A percentile compares a stretch with the other conserved stretches of the same genome.
phyloP scores from a whole-genome alignment of 257 asterid genomes.

The Ocimum tenuiflorum region DNA sequence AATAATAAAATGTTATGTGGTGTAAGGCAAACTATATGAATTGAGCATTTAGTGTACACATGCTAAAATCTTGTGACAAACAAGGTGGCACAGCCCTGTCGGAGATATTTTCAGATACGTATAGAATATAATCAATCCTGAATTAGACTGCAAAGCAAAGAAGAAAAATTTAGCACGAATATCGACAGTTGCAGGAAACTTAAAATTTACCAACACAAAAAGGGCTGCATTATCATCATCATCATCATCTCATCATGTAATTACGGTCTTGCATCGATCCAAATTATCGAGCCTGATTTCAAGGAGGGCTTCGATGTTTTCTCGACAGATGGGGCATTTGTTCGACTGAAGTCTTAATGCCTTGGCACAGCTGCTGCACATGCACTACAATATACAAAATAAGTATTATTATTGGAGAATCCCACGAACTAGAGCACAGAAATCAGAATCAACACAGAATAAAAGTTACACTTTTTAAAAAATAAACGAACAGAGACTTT shows the following conservation, averaged over 20 bases:
- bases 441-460: background rate
- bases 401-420: background rate
- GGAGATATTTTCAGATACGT: conserved; percentile 19
- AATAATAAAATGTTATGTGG: conserved; percentile 21
- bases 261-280: conserved; percentile 20
- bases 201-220: conserved; percentile 17
- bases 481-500: background rate
- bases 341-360: conserved; percentile 60
- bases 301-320: conserved; percentile 46
- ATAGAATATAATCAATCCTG: conserved; percentile 14
- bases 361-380: conserved; percentile 64
- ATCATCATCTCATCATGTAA: too few relatives aligned
- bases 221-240: too few relatives aligned
- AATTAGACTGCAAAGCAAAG: conserved; percentile 21
- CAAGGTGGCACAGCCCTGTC: conserved; percentile 9
- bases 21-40: conserved; percentile 30
- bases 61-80: conserved; percentile 12
- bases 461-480: background rate
- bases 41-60: conserved; percentile 30
- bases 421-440: background rate
- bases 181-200: conserved; percentile 32
- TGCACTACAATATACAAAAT: conserved; percentile 37
- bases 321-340: conserved; percentile 66
- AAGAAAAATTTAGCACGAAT: conserved; percentile 15
- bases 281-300: conserved; percentile 43